Evolutionary conservation across 257 asterid species (phyloP).

Genomic region (Buddleja alternifolia): DNA sequence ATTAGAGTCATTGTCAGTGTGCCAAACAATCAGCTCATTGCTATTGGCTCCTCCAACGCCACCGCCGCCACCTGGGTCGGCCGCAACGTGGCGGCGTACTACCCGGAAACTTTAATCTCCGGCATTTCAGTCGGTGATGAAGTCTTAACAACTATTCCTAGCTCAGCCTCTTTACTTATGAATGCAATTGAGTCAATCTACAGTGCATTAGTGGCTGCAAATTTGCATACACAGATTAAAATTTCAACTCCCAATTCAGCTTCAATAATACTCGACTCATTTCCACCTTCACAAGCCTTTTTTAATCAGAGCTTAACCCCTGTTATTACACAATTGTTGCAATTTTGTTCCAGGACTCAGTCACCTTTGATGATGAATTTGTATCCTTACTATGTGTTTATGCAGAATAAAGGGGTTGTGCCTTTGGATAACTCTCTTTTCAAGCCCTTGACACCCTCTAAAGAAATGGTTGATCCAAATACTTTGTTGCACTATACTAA

Average conservation of each 20-base stretch:
- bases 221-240: conserved; percentile 78
- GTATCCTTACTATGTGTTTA: conserved; percentile 93
- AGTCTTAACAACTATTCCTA: conserved; percentile 77
- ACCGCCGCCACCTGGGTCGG: conserved; percentile 96
- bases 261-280: conserved; percentile 77
- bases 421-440: conserved; percentile 84
- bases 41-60: conserved; percentile 91
- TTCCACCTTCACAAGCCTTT: conserved; percentile 95
- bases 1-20: conserved; percentile 84
- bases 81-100: conserved; percentile 83
- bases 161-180: conserved; percentile 81
- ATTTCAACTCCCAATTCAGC: conserved; percentile 87
- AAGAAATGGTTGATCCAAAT: conserved; percentile 96
- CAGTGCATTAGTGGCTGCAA: conserved; percentile 81
- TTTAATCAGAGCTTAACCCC: conserved; percentile 78
- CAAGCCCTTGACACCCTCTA: conserved; percentile 91
- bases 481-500: conserved; percentile 88
- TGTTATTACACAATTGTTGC: conserved; percentile 62
- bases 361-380: conserved; percentile 99
- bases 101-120: conserved; percentile 81
- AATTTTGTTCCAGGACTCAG: conserved; percentile 71
- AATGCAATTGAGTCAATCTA: conserved; percentile 95
- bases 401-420: conserved; percentile 96
- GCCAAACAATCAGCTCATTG: conserved; percentile 93
- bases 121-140: conserved; percentile 94